phyloP scores from a whole-genome alignment of 2,329 filamentous ascomycete species.

The Gliomastix tumulicola region DNA sequence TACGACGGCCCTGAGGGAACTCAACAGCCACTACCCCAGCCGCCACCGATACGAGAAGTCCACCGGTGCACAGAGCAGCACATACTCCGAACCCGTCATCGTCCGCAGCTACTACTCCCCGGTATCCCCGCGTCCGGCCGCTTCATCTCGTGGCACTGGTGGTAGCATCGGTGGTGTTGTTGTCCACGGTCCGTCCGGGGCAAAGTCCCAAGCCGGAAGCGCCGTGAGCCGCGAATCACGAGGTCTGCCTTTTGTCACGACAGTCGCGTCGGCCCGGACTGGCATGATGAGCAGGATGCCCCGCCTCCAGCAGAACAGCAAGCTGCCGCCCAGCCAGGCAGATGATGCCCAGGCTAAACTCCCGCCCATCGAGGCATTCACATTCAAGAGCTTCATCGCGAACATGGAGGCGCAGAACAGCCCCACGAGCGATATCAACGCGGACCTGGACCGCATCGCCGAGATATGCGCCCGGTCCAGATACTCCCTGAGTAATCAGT shows the following conservation, averaged over 20 bases:
- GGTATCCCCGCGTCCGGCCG: conserved; percentile 21
- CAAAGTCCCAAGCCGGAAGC: conserved; percentile 15
- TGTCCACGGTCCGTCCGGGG: conserved; percentile 15
- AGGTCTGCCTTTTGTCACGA: conserved; percentile 22
- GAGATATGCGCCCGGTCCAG: conserved; percentile 60
- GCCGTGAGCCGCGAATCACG: conserved; percentile 19
- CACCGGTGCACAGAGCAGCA: conserved; percentile 47
- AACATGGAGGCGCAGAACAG: conserved; percentile 38
- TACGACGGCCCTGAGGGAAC: conserved; percentile 52
- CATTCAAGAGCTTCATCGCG: conserved; percentile 57
- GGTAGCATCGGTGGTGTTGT: too few species aligned
- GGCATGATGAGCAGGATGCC: conserved; percentile 35
- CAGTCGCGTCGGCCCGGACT: conserved; percentile 23
- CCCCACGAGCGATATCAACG: conserved; percentile 37
- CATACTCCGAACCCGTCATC: conserved; percentile 59
- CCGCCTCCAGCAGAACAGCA: conserved; percentile 22
- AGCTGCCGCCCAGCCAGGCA: too few species aligned
- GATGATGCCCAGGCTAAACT: conserved; percentile 35
- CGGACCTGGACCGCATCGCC: conserved; percentile 57
- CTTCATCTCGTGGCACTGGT: conserved; percentile 19
- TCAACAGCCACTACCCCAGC: conserved; percentile 51
- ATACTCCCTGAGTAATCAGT: conserved; percentile 60
- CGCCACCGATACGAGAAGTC: conserved; percentile 51
- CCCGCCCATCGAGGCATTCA: conserved; percentile 56
- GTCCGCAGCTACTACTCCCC: conserved; percentile 56